Base-by-base conservation (phyloP, 1,139 yeast genomes). In the Zygoascus hellenicus region DNA sequence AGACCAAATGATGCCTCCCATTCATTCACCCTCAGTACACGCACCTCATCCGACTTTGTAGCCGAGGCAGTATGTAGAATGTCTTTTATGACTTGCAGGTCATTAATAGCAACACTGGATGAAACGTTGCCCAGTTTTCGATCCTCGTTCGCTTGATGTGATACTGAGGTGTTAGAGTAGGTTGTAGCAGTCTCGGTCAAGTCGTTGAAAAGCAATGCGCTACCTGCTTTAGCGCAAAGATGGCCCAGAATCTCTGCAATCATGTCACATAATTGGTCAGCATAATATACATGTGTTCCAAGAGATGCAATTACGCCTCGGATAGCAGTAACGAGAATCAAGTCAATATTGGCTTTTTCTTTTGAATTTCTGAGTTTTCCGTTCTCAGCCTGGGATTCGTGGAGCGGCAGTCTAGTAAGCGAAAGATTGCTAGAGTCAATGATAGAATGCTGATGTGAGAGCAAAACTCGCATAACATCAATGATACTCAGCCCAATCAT, bases 401-500 rank as follows among this genome's bases (percentile, higher is more conserved):
- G 4, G 26, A 22, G 26, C 7, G 26, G 26, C 26, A 22, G 26
- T 22, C 26, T 22, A 22, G 7, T 7, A 22, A 22, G 26, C 26
- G 26, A 22, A 22, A 48, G 47, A 11, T 41, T 35, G 13, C 26
- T 36, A 16, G 28, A 28, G 3, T 71, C 56, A 34, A 77, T 63
- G 42, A 78, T 62, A 15, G 70, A 66, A 17, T 79, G 65, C 59
- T 88, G 94, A 46, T 83, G 74, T 5, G 69, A 63, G 43, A 86
- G 67, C 13, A 92, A 66, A 43, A 78, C 78, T 51, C 84, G 78
- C 63, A 86, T 72, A 52, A 83, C 76, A 62, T 90, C 97, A 41
- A 89, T 74, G n/a, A 89, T 86, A 10, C 96, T 85, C 41, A 92
- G 70, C 0, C 97, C 97, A 54, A 89, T 83, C 77, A 90, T 80